Evolutionary conservation across 768 basidiomycete genomes (phyloP).

Genomic region (Leccinellum luteum): DNA sequence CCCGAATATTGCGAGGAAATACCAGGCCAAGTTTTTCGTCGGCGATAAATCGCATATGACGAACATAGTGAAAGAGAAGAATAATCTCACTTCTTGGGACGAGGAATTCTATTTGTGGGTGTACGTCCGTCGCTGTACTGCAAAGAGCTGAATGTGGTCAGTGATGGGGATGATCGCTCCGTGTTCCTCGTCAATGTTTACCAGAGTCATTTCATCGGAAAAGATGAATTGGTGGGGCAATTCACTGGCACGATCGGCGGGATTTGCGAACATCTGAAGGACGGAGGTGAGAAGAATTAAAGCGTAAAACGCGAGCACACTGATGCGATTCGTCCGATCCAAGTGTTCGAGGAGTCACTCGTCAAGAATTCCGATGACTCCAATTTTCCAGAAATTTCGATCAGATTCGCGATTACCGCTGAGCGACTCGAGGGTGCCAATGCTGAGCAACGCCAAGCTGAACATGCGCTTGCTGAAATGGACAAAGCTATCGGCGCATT

Average conservation of each 20-base stretch:
- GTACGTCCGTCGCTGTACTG: neutral
- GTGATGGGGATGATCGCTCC: neutral
- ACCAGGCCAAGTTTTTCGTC: neutral
- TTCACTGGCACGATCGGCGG: neutral
- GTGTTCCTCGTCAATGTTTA: neutral
- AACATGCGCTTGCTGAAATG: neutral
- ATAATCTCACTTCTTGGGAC: neutral
- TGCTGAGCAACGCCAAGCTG: neutral
- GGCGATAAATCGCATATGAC: neutral
- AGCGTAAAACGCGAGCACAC: neutral
- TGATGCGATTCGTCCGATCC: neutral
- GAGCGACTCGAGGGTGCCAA: neutral
- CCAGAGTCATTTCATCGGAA: neutral
- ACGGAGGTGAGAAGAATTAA: neutral
- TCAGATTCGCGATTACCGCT: neutral
- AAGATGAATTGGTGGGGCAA: neutral
- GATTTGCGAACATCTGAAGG: neutral
- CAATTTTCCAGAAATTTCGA: neutral
- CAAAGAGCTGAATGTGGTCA: neutral
- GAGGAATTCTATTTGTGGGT: neutral
- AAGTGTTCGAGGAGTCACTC: neutral
- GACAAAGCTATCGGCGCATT: neutral
- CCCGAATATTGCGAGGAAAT: neutral
- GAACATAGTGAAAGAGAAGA: neutral
- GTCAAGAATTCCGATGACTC: neutral